Conservation (phyloP, 2,329 filamentous ascomycete genomes). For the Cladophialophora immunda region DNA sequence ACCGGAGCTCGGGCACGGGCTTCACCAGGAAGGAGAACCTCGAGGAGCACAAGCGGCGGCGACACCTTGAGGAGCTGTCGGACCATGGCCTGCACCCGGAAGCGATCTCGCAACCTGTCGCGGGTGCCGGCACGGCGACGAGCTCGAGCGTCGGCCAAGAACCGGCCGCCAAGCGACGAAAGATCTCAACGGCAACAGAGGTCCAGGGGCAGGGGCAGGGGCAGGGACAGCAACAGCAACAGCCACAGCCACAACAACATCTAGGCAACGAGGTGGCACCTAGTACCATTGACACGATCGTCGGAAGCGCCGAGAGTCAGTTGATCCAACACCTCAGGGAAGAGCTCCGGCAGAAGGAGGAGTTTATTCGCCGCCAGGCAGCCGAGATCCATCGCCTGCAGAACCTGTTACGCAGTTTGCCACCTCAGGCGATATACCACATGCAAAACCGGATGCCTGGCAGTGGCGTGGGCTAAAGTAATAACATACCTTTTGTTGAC, state of each 20-base stretch:
- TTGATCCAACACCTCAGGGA: conserved; percentile 28
- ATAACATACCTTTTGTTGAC: too few relatives aligned
- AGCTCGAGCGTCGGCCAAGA: conserved; percentile 3
- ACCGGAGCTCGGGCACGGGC: conserved; percentile 84
- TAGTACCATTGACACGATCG: neutral
- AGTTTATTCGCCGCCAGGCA: conserved; percentile 30
- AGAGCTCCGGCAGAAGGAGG: conserved; percentile 32
- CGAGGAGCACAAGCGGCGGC: conserved; percentile 88
- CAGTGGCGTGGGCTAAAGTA: conserved; percentile 23
- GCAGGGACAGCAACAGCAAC: conserved; percentile 3
- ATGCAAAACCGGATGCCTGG: conserved; percentile 26
- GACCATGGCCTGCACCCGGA: conserved; percentile 5
- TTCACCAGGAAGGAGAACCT: conserved; percentile 95
- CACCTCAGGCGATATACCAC: conserved; percentile 32
- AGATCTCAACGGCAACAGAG: conserved; percentile 17
- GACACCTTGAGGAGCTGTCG: conserved; percentile 63
- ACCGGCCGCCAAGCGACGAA: conserved; percentile 25
- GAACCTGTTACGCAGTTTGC: conserved; percentile 31
- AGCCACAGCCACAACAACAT: conserved; percentile 6
- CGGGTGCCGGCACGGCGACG: neutral
- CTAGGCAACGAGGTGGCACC: conserved; percentile 15
- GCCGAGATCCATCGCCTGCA: conserved; percentile 33
- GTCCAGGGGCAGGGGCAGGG: neutral
- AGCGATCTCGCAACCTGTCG: conserved; percentile 9
- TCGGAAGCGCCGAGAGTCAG: conserved; percentile 23